Evolutionary conservation across 1,284 basidiomycete species (phyloP), one percentile per base, ranked within the genome.

Genomic region (Tremellales sp.): DNA sequence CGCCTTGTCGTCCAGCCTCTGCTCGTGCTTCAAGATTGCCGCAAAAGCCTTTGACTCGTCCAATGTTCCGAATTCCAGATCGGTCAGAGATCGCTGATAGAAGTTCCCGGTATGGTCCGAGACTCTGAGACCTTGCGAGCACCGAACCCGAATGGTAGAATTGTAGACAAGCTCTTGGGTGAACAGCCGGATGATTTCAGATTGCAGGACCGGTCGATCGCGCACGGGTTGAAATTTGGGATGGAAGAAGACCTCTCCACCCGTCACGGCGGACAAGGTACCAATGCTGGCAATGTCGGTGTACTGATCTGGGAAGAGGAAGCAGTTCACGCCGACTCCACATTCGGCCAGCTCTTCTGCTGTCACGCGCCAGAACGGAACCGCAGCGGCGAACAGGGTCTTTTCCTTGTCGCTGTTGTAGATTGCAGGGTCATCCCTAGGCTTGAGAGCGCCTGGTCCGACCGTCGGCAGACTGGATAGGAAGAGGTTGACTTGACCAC

Each of bases 221-320:
- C 86, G 79, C 3, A 75, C 73, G 1, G 82, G 78, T 48, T 86
- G 80, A 70, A 93, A 98, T 28, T 87, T 81, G 6, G 95, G 94
- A 65, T 95, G 87, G 76, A 87, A 95, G 74, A 85, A 93, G 1
- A 94, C 66, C 50, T 95, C 90, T 16, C 95, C 95, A n/a, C 95
- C 95, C 1, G 90, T 92, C 14, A 83, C 68, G 0, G 81, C 82
- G 0, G 86, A 71, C 5, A 92, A 77, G 2, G 80, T 73, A 28
- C 88, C 86, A 48, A 99, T 82, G 1, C 87, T 88, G 1, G 86
- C 94, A 1, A 97, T 76, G 70, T 98, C 94, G 56, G 91, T 85
- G 59, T 83, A 86, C 66, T 83, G 82, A 50, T 76, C 81, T 43
- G 88, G 89, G 48, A 89, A 89, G 29, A 97, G 76, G 73, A 95